phyloP scores from a whole-genome alignment of 1,139 yeast genomes.

The Kodamaea arcana region DNA sequence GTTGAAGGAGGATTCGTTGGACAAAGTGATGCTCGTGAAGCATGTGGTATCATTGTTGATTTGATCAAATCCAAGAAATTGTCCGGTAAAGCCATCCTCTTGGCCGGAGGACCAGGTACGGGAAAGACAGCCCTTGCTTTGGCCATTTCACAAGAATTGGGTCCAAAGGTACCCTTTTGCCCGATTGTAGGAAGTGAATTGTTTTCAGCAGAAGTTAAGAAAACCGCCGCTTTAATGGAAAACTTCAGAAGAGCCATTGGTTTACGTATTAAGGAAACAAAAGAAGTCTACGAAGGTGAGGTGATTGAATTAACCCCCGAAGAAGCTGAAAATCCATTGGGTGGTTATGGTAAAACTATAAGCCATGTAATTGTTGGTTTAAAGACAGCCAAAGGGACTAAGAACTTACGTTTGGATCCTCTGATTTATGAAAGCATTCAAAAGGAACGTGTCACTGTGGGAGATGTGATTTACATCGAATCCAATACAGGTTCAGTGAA shows the following conservation, averaged over 20 bases:
- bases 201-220: conserved; percentile 95
- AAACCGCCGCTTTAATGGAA: conserved; percentile 96
- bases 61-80: conserved; percentile 87
- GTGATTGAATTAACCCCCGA: conserved; percentile 95
- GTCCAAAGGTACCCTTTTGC: conserved; percentile 97
- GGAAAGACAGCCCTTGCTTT: conserved; percentile 97
- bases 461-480: conserved; percentile 96
- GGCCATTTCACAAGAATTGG: conserved; percentile 94
- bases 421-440: conserved; percentile 94
- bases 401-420: conserved; percentile 88
- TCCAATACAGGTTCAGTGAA: conserved; percentile 97
- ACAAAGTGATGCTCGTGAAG: conserved; percentile 91
- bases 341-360: conserved; percentile 96
- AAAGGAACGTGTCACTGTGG: conserved; percentile 89
- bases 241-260: conserved; percentile 97
- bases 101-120: conserved; percentile 98
- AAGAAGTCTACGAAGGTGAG: conserved; percentile 98
- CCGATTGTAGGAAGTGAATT: conserved; percentile 96
- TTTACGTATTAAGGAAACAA: conserved; percentile 89
- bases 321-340: conserved; percentile 94
- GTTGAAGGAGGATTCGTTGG: conserved; percentile 97
- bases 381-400: conserved; percentile 94
- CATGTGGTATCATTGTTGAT: conserved; percentile 94
- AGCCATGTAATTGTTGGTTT: conserved; percentile 92
- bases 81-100: conserved; percentile 92